Conservation (phyloP, 176 grass and related monocot genomes). For the Carex littledalei region DNA sequence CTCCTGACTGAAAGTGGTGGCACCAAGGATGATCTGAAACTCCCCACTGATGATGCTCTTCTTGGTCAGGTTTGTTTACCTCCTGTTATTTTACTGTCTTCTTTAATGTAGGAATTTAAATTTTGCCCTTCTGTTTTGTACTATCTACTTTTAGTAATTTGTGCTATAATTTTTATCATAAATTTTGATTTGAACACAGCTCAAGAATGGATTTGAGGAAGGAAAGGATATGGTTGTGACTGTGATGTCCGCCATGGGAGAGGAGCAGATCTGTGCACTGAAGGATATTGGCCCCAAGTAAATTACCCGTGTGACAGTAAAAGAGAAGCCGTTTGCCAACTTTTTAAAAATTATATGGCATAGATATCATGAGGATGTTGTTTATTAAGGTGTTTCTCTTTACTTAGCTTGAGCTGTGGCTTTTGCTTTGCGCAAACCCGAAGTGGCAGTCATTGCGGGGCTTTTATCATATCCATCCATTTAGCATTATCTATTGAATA, state of each 20-base stretch:
- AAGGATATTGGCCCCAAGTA: constrained; percentile 70
- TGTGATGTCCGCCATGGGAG: constrained; percentile 70
- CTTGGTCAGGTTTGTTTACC: constrained; percentile 46
- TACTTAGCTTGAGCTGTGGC: constrained; percentile 4
- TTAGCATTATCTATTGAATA: constrained; percentile 11
- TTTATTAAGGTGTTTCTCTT: background rate
- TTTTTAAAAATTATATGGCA: background rate
- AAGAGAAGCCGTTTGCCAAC: constrained; percentile 3
- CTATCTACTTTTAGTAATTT: background rate
- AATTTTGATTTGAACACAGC: constrained; percentile 29
- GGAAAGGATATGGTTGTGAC: constrained; percentile 61
- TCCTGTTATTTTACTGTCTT: background rate
- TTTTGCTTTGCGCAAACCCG: constrained; percentile 31
- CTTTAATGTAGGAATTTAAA: background rate
- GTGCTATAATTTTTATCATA: background rate
- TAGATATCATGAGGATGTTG: too few species aligned
- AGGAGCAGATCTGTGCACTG: constrained; percentile 59
- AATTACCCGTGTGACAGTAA: constrained; percentile 3
- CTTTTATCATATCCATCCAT: background rate
- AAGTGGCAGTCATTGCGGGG: constrained; percentile 50
- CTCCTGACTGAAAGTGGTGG: constrained; percentile 71
- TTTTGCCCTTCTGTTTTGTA: background rate
- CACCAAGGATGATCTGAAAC: constrained; percentile 92
- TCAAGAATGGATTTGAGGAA: constrained; percentile 51
- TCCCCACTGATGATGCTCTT: constrained; percentile 72